These are phyloP conservation scores for Aureoboletus auriporus DNA, from an alignment of 768 basidiomycete species.

Conservation along the genomic window DNA sequence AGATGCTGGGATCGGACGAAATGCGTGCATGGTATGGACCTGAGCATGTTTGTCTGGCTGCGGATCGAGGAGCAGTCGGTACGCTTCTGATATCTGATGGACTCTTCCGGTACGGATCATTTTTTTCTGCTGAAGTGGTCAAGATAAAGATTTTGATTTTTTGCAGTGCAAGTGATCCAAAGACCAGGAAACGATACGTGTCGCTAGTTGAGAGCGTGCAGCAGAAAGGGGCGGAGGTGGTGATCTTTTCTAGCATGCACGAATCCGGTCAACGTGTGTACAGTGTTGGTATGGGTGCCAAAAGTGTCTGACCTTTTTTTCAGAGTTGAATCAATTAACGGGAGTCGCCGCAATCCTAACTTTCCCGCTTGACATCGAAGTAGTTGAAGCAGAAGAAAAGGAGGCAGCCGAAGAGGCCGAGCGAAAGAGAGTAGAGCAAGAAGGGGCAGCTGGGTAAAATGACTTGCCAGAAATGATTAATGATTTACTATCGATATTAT, in stretches of 20 bases:
- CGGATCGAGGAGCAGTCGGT: conserved; percentile 90
- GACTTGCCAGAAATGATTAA: background rate
- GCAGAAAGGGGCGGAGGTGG: conserved; percentile 84
- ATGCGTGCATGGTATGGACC: conserved; percentile 99
- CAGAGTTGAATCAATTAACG: conserved; percentile 94
- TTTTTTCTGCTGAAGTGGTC: background rate
- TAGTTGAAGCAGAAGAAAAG: conserved; percentile 89
- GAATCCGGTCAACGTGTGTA: conserved; percentile 94
- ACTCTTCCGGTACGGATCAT: conserved; percentile 69
- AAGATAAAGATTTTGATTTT: background rate
- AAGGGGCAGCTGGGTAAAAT: conserved; percentile 4
- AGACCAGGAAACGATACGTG: conserved; percentile 79
- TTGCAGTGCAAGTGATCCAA: conserved; percentile 73
- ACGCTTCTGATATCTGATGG: conserved; percentile 93
- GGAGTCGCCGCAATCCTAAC: conserved; percentile 95
- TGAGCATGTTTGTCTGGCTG: conserved; percentile 87
- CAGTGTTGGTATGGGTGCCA: background rate
- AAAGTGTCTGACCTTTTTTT: conserved; percentile 1
- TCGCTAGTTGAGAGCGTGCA: conserved; percentile 84
- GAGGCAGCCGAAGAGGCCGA: conserved; percentile 55
- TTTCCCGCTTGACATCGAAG: conserved; percentile 92
- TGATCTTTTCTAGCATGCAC: conserved; percentile 99
- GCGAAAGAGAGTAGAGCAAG: conserved; percentile 10
- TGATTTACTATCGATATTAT: background rate
- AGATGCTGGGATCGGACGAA: conserved; percentile 93